Evolutionary conservation across 2,329 filamentous ascomycete species (phyloP).

Genomic region (Trichoderma sp.): DNA sequence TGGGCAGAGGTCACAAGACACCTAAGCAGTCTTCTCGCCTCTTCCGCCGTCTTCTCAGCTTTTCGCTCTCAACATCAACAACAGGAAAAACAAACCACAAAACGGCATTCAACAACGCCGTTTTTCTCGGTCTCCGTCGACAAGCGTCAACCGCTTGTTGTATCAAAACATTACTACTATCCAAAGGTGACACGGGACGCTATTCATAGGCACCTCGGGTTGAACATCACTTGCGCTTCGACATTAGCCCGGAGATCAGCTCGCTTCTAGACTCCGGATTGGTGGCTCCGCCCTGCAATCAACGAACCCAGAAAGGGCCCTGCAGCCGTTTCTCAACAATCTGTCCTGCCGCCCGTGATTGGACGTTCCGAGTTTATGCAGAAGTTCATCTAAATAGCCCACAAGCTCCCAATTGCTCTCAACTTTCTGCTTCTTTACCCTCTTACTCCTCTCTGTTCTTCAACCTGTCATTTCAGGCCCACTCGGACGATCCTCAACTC

Average conservation of each 20-base stretch:
- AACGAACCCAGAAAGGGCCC: background rate
- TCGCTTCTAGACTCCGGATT: slow-evolving; percentile 19
- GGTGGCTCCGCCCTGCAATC: slow-evolving; percentile 17
- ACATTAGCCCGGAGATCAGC: slow-evolving; percentile 10
- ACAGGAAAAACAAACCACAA: background rate
- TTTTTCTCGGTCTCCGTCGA: background rate
- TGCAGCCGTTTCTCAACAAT: slow-evolving; percentile 24
- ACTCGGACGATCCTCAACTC: slow-evolving; percentile 20
- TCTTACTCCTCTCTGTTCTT: background rate
- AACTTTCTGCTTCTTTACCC: background rate
- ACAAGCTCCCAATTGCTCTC: background rate
- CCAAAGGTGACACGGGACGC: background rate
- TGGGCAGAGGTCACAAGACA: slow-evolving; percentile 17
- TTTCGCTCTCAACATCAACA: background rate
- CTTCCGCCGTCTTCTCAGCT: background rate
- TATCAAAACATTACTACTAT: background rate
- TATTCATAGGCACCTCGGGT: background rate
- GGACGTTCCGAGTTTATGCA: slow-evolving; percentile 8
- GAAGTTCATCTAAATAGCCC: slow-evolving; percentile 15
- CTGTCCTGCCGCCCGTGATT: slow-evolving; percentile 19
- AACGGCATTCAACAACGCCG: slow-evolving; percentile 17
- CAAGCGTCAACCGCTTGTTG: slow-evolving; percentile 16
- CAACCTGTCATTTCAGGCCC: slow-evolving; percentile 1
- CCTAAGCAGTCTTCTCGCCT: background rate
- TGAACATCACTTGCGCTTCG: background rate